Evolutionary conservation across 306 rosid genomes (phyloP).

Genomic region (Vicia villosa): DNA sequence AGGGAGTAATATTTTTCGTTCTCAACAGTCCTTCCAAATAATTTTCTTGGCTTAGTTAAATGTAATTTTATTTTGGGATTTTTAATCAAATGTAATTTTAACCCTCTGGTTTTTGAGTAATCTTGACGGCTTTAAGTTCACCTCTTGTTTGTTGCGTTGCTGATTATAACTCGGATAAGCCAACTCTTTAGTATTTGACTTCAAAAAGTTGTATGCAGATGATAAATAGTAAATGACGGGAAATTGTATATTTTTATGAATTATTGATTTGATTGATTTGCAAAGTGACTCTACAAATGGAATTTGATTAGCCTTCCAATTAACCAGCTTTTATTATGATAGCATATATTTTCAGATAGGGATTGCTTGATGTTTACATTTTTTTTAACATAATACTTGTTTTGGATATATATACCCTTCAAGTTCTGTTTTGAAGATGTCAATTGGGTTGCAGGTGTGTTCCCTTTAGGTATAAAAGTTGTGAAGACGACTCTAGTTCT

Average conservation of each 20-base stretch:
- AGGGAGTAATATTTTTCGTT: background rate
- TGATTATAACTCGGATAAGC: background rate
- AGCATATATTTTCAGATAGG: background rate
- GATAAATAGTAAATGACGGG: background rate
- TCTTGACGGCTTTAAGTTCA: background rate
- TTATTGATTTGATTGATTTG: constrained; percentile 15
- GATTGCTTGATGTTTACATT: constrained; percentile 18
- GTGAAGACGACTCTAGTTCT: constrained; percentile 33
- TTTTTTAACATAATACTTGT: constrained; percentile 1
- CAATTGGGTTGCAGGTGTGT: constrained; percentile 60
- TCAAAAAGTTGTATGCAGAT: background rate
- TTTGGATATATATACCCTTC: background rate
- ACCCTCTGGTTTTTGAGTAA: background rate
- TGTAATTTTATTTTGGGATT: background rate
- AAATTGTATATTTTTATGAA: constrained; percentile 6
- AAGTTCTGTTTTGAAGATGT: constrained; percentile 31
- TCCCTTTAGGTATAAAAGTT: constrained; percentile 63
- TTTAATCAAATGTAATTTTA: background rate
- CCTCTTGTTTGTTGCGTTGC: constrained; percentile 2
- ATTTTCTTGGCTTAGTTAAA: background rate
- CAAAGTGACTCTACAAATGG: background rate
- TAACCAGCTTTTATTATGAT: constrained; percentile 2
- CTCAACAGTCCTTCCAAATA: background rate
- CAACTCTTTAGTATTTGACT: background rate
- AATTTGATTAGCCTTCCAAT: constrained; percentile 11